Evolutionary conservation across 768 basidiomycete genomes (phyloP).

Genomic region (Pleurotus eryngii): DNA sequence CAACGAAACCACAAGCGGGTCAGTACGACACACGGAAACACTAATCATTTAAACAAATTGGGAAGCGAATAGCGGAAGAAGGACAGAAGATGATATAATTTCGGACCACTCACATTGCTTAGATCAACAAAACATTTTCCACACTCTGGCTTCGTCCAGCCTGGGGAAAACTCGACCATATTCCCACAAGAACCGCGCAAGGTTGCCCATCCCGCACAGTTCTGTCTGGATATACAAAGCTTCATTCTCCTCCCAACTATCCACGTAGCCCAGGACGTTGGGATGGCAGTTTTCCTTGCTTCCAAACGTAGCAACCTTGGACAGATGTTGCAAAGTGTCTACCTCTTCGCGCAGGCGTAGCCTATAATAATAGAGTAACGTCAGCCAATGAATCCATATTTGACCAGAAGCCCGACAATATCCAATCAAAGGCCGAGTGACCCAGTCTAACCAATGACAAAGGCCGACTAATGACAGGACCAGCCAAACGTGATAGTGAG

Average conservation of each 20-base stretch:
- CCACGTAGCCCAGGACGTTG: conserved; percentile 84
- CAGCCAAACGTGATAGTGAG: conserved; percentile 11
- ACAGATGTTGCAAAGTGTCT: conserved; percentile 81
- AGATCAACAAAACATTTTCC: conserved; percentile 96
- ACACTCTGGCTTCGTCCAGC: conserved; percentile 89
- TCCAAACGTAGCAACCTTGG: conserved; percentile 31
- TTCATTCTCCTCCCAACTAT: conserved; percentile 95
- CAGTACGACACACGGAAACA: conserved; percentile 24
- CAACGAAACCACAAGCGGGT: conserved; percentile 10
- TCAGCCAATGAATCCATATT: conserved; percentile 11
- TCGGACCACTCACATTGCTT: conserved; percentile 65
- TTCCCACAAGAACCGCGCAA: conserved; percentile 87
- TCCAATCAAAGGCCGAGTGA: conserved; percentile 7
- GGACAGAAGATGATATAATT: conserved; percentile 10
- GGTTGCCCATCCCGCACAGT: conserved; percentile 90
- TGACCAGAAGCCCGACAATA: conserved; percentile 11
- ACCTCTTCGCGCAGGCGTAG: conserved; percentile 92
- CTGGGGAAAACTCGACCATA: conserved; percentile 82
- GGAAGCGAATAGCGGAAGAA: conserved; percentile 18
- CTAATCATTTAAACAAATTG: conserved; percentile 22
- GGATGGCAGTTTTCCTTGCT: conserved; percentile 51
- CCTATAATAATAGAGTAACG: conserved; percentile 34
- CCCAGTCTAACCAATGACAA: conserved; percentile 18
- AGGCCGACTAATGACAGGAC: conserved; percentile 1
- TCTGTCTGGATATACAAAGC: conserved; percentile 91